Evolutionary conservation across 441 rosid species (phyloP), one percentile per base, ranked within the genome.

Genomic region (Biscutella laevigata): DNA sequence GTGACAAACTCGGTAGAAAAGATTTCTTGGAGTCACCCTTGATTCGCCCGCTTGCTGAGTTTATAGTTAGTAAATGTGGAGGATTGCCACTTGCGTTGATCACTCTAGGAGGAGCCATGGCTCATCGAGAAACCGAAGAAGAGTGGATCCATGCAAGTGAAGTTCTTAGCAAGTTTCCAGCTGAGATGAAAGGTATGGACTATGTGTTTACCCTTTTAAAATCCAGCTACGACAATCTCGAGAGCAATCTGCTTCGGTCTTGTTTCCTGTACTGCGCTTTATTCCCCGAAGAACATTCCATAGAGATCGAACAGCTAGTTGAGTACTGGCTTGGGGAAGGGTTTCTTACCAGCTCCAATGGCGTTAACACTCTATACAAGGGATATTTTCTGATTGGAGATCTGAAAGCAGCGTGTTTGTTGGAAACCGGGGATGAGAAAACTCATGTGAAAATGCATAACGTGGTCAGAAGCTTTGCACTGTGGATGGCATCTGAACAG

Each of bases 261-360:
- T 78, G 80, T 63, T 73, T 78, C 69, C 57, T 78, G 70, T 78
- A 78, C 67, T 78, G 78, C 49, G 64, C 78, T 56, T 52, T 78
- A 16, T 78, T 72, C 59, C 80, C 83, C 6, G 74, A 67, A 50
- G 71, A 63, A 33, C 69, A 71, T 45, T 64, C 74, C 26, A 64
- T 78, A 16, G 77, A 73, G 48, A 78, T 73, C 21, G 77, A 75
- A 56, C 73, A 73, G 41, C 77, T 73, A 21, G 71, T 75, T 62
- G 74, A 78, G 67, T 78, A 72, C 49, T 78, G 74, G 83, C 15
- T 75, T 2, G 80, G 74, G 11, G 80, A 78, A 66, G 80, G 77
- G 46, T 72, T 78, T 56, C 55, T 75, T 13, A 56, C 4, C 22
- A 60, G 62, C 28, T 55, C 59, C 25, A 35, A 54, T 15, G 71